Evolutionary conservation across 192 early-diverging fungal species (phyloP).

Genomic region (Mortierella claussenii): DNA sequence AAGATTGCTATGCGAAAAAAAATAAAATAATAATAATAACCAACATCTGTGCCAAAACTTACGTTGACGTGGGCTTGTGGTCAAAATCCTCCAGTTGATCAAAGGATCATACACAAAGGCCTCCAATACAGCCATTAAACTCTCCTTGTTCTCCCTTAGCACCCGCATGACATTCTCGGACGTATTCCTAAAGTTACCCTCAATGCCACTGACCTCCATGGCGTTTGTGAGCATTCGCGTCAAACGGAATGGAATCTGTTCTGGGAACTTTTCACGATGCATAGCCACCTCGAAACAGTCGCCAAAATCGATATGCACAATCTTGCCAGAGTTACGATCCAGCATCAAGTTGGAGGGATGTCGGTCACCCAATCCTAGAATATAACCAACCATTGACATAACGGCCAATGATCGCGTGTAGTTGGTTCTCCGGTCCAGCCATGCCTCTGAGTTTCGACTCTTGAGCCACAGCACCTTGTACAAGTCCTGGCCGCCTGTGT

Average conservation of each 20-base stretch:
- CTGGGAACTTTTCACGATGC: slow-evolving; percentile 96
- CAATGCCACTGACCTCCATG: slow-evolving; percentile 97
- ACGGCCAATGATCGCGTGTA: slow-evolving; percentile 95
- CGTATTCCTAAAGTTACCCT: slow-evolving; percentile 95
- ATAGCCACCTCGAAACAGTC: slow-evolving; percentile 98
- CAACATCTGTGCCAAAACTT: not conserved
- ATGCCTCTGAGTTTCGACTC: slow-evolving; percentile 94
- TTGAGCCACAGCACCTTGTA: slow-evolving; percentile 94
- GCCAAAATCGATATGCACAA: slow-evolving; percentile 98
- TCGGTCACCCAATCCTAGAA: slow-evolving; percentile 95
- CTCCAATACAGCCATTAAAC: slow-evolving; percentile 97
- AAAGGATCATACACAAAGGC: slow-evolving; percentile 98
- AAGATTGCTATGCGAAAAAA: not conserved
- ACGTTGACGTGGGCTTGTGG: slow-evolving; percentile 61
- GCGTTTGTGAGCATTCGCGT: slow-evolving; percentile 98
- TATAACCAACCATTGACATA: slow-evolving; percentile 99
- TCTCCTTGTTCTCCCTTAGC: slow-evolving; percentile 93
- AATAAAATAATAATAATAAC: not conserved
- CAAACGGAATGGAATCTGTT: slow-evolving; percentile 98
- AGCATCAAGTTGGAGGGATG: slow-evolving; percentile 98
- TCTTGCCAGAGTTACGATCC: slow-evolving; percentile 86
- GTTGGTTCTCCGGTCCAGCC: slow-evolving; percentile 94
- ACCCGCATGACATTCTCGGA: slow-evolving; percentile 97
- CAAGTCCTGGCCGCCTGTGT: slow-evolving; percentile 91
- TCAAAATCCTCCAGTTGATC: slow-evolving; percentile 88